Conservation (phyloP, 257 asterid genomes). For the Solanum okadae region DNA sequence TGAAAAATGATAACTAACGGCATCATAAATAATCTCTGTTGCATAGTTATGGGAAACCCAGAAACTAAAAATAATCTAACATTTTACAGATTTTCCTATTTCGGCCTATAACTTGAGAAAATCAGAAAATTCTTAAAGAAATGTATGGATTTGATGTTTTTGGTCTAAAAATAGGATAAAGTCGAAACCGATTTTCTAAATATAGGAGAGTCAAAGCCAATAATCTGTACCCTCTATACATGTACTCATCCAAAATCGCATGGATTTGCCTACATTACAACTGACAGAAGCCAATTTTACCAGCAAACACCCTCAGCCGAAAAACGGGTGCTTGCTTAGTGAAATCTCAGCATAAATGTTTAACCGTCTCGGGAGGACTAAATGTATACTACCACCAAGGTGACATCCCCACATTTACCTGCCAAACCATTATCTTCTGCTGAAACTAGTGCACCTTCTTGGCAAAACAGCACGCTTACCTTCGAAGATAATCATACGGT, state of each 20-base stretch:
- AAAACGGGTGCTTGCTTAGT: not conserved
- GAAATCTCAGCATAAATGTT: conserved; percentile 1
- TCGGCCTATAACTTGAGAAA: not conserved
- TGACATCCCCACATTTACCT: not conserved
- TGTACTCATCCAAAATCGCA: not conserved
- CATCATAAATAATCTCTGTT: not conserved
- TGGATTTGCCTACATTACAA: not conserved
- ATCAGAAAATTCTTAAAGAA: not conserved
- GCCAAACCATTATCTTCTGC: not conserved
- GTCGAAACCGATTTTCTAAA: not conserved
- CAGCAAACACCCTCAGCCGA: not conserved
- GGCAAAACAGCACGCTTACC: not conserved
- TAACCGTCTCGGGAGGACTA: not conserved
- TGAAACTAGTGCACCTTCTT: not conserved
- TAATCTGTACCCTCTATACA: conserved; percentile 1
- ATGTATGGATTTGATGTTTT: not conserved
- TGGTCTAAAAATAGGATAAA: not conserved
- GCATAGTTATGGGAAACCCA: not conserved
- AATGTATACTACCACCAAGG: not conserved
- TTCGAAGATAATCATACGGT: not conserved
- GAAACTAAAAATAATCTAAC: not conserved
- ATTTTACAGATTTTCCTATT: not conserved
- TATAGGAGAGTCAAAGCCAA: not conserved
- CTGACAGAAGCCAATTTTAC: not conserved
- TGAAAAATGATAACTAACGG: not conserved